phyloP scores from a whole-genome alignment of 163 green algal species.

The Trebouxiophyceae sp. region DNA sequence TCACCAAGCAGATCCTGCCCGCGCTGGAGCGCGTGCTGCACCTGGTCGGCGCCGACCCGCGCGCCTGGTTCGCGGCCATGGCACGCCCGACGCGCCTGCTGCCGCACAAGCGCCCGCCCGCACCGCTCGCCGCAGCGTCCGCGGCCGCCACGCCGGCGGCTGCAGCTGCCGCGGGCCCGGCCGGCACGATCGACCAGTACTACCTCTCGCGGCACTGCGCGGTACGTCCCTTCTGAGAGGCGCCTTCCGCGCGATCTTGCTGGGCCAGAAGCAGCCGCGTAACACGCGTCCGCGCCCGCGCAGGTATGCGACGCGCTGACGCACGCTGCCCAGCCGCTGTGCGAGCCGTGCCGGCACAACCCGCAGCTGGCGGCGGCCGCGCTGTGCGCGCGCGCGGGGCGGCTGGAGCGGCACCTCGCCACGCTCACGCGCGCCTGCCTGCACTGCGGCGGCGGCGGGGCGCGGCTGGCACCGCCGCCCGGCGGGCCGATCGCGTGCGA shows the following conservation, averaged over 20 bases:
- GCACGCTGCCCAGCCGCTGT: constrained; percentile 48
- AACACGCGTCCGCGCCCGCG: no score
- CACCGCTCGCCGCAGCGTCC: constrained; percentile 32
- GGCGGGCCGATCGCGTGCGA: constrained; percentile 68
- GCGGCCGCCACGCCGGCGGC: not conserved
- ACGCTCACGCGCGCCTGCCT: constrained; percentile 53
- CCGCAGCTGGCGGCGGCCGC: constrained; percentile 53
- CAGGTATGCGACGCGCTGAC: constrained; percentile 79
- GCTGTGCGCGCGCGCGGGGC: constrained; percentile 29
- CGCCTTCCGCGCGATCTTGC: no score
- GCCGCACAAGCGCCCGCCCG: constrained; percentile 73
- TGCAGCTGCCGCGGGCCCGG: constrained; percentile 4
- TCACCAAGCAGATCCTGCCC: constrained; percentile 61
- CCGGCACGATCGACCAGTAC: constrained; percentile 82
- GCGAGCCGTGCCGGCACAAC: constrained; percentile 29
- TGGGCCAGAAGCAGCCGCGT: no score
- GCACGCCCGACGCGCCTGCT: constrained; percentile 52
- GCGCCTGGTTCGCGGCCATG: constrained; percentile 60
- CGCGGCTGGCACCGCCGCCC: not conserved
- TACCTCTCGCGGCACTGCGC: constrained; percentile 89
- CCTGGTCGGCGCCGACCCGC: constrained; percentile 82
- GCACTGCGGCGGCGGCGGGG: constrained; percentile 51
- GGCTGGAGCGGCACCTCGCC: constrained; percentile 52
- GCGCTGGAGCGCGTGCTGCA: constrained; percentile 79
- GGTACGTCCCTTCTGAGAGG: constrained; percentile 33